phyloP scores from a whole-genome alignment of 2,329 filamentous ascomycete genomes.

The Xylaria sp. region DNA sequence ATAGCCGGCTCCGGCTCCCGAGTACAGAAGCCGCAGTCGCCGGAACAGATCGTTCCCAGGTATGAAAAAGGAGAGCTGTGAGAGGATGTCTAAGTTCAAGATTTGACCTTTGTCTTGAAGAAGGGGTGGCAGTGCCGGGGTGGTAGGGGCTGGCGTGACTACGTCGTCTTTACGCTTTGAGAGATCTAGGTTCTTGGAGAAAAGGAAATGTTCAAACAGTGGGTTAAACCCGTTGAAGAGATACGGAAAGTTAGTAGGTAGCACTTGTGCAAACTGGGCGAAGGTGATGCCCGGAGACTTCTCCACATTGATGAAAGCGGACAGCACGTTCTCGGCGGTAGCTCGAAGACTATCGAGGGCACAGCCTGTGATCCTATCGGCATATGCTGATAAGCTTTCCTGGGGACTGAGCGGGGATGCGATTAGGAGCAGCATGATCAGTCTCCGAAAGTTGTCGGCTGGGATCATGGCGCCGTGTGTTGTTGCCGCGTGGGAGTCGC shows the following conservation, averaged over 20 bases:
- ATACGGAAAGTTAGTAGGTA: slow-evolving; percentile 71
- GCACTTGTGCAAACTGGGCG: slow-evolving; percentile 68
- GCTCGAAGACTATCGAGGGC: slow-evolving; percentile 68
- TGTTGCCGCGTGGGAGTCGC: slow-evolving; percentile 56
- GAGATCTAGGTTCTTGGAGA: slow-evolving; percentile 76
- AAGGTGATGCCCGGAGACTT: slow-evolving; percentile 72
- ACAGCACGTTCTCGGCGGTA: slow-evolving; percentile 73
- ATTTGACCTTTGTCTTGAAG: slow-evolving; percentile 68
- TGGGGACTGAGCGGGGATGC: slow-evolving; percentile 72
- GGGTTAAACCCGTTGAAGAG: slow-evolving; percentile 75
- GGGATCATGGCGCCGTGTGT: slow-evolving; percentile 76
- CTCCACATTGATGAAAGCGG: slow-evolving; percentile 74
- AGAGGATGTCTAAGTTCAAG: slow-evolving; percentile 71
- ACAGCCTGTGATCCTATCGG: slow-evolving; percentile 64
- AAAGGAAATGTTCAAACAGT: slow-evolving; percentile 80
- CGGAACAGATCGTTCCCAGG: slow-evolving; percentile 73
- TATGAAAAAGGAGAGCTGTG: slow-evolving; percentile 79
- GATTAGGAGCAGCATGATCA: slow-evolving; percentile 76
- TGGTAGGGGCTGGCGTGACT: slow-evolving; percentile 32
- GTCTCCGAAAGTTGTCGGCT: slow-evolving; percentile 75
- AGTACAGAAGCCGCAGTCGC: slow-evolving; percentile 74
- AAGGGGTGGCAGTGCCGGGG: slow-evolving; percentile 54
- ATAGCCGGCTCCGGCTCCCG: slow-evolving; percentile 76
- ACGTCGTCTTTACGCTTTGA: slow-evolving; percentile 60
- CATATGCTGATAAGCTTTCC: slow-evolving; percentile 72